Evolutionary conservation across 768 basidiomycete species (phyloP).

Genomic region (Pisolithus microcarpus): DNA sequence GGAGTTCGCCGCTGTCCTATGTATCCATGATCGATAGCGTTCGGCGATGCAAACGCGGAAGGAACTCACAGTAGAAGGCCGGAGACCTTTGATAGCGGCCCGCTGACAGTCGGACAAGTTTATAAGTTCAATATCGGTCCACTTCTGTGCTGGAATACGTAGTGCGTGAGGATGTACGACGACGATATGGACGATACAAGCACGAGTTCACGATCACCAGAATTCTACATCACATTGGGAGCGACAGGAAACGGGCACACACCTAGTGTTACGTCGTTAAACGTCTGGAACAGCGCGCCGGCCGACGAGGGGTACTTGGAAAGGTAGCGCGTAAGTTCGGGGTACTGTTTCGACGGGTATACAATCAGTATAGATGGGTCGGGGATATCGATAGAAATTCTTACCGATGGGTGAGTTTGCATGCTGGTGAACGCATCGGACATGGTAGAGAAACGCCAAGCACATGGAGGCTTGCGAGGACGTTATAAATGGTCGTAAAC

Average conservation of each 20-base stretch:
- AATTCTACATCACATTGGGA: background rate
- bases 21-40: background rate
- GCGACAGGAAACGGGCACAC: background rate
- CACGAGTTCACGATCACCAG: background rate
- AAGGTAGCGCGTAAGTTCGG: conserved; percentile 17
- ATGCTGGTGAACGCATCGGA: conserved; percentile 1
- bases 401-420: conserved; percentile 21
- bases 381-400: background rate
- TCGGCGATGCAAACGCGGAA: background rate
- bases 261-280: conserved; percentile 69
- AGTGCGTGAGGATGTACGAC: background rate
- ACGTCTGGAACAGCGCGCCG: conserved; percentile 62
- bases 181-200: too few relatives aligned
- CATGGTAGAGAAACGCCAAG: background rate
- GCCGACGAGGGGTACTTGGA: conserved; percentile 54
- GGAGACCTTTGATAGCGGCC: conserved; percentile 52
- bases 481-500: too few relatives aligned
- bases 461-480: background rate
- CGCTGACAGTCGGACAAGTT: conserved; percentile 51
- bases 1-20: conserved; percentile 36
- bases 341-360: background rate
- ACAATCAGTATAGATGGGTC: too few relatives aligned
- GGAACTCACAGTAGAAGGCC: conserved; percentile 41
- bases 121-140: conserved; percentile 55
- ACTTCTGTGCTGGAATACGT: conserved; percentile 53